Base-by-base conservation (phyloP, 306 rosid genomes). In the Castanea mollissima region DNA sequence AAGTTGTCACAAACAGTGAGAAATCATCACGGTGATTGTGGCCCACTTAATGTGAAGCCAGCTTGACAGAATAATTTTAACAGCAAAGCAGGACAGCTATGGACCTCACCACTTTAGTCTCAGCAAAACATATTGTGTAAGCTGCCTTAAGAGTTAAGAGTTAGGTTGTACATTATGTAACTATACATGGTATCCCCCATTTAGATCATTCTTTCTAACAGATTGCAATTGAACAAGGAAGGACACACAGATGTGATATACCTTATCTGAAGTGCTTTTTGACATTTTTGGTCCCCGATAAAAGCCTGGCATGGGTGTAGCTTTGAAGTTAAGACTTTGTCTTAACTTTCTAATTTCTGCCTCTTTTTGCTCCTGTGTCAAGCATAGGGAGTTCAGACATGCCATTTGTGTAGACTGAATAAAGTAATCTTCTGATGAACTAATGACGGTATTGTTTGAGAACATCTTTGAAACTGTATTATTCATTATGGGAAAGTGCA, bases 301-400 rank as follows among this genome's bases (percentile, higher is more conserved):
- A 75, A 78, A 84, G 71, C 85, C 79, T 67, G 90, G 87, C 55
- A 81, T 78, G 63, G 92, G 85, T 35, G 88, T 89, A 71, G 92
- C 86, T 83, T 88, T 91, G 79, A 83, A 81, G 78, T 88, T 85
- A 34, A 60, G 91, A 72, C 62, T 80, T n/a, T 76, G 77, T 41
- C 89, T 87, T 27, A 70, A 60, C 86, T 72, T 85, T 88, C 78
- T 89, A 21, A 79, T 75, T 73, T 85, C 93, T 71, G 83, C 87
- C 73, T 79, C 90, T 68, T 85, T 90, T 82, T 83, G 86, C 78
- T 77, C 90, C 97, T 92, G 89, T 58, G 52, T 55, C 76, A 78
- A 69, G 71, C 74, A 68, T 14, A 75, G 35, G 78, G 15, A 27
- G 74, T 69, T 81, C 19, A 89, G 56, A 75, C 57, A 83, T 74